Conservation (phyloP, 768 basidiomycete species). For the Lactifluus rugatus region DNA sequence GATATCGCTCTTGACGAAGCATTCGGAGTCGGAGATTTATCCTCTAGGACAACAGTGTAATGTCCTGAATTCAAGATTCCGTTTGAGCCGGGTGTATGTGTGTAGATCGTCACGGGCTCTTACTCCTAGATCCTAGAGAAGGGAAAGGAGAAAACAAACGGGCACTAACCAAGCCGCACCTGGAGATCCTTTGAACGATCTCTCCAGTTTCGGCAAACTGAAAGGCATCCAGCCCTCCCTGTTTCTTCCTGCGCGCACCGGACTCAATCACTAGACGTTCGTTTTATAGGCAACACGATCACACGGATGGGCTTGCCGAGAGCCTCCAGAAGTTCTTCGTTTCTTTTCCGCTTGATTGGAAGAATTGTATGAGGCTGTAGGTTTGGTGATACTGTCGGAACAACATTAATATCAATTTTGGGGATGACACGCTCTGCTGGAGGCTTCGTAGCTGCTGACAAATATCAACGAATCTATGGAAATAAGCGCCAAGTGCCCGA, state of each 20-base stretch:
- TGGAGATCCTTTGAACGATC: constrained; percentile 54
- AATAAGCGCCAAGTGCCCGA: no score
- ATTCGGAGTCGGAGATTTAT: background rate
- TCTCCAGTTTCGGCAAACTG: constrained; percentile 74
- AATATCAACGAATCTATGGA: no score
- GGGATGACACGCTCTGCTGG: no score
- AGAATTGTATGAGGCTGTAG: constrained; percentile 55
- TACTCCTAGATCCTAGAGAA: constrained; percentile 22
- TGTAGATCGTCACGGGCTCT: background rate
- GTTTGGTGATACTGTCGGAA: constrained; percentile 2
- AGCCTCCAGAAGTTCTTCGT: constrained; percentile 74
- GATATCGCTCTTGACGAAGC: constrained; percentile 20
- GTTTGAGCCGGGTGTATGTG: background rate
- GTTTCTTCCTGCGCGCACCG: constrained; percentile 44
- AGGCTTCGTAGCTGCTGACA: no score
- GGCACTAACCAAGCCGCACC: constrained; percentile 33
- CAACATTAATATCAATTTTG: constrained; percentile 11
- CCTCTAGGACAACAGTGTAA: constrained; percentile 17
- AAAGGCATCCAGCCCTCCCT: constrained; percentile 50
- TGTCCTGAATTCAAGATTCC: constrained; percentile 12
- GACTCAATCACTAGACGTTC: constrained; percentile 49
- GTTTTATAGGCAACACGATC: constrained; percentile 2
- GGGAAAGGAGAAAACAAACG: background rate
- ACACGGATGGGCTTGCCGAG: constrained; percentile 40
- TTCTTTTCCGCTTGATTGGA: constrained; percentile 74